Conservation (phyloP, 768 basidiomycete species). For the Hemileccinum rubropunctum region DNA sequence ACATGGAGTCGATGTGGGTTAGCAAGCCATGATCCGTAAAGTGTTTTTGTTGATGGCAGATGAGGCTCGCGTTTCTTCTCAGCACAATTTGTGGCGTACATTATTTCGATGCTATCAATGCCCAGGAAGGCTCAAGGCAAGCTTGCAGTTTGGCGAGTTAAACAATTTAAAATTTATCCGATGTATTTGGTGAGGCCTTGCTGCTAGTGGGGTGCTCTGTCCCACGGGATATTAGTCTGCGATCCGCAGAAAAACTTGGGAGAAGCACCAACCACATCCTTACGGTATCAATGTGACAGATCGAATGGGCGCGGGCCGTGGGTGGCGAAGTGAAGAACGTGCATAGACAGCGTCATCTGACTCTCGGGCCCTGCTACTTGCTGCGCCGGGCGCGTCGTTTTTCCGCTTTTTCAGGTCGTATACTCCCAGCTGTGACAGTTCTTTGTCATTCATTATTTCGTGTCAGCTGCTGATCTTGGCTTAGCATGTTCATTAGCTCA, state of each 20-base stretch:
- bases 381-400: neutral
- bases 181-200: neutral
- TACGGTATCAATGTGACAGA: constrained; percentile 11
- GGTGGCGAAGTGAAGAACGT: constrained; percentile 5
- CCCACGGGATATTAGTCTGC: constrained; percentile 10
- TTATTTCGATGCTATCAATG: constrained; percentile 1
- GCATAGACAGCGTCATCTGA: constrained; percentile 2
- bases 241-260: constrained; percentile 3
- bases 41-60: neutral
- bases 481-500: constrained; percentile 19
- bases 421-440: neutral
- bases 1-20: neutral
- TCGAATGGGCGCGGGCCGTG: constrained; percentile 7
- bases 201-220: neutral
- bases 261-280: neutral
- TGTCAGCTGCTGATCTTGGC: constrained; percentile 12
- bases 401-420: neutral
- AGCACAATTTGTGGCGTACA: constrained; percentile 6
- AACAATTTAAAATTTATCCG: constrained; percentile 5
- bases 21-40: constrained; percentile 8
- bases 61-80: neutral
- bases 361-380: neutral
- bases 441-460: neutral
- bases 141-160: constrained; percentile 8
- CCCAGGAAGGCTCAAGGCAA: neutral